phyloP scores from a whole-genome alignment of 768 basidiomycete genomes.

The Gelatoporia subvermispora region DNA sequence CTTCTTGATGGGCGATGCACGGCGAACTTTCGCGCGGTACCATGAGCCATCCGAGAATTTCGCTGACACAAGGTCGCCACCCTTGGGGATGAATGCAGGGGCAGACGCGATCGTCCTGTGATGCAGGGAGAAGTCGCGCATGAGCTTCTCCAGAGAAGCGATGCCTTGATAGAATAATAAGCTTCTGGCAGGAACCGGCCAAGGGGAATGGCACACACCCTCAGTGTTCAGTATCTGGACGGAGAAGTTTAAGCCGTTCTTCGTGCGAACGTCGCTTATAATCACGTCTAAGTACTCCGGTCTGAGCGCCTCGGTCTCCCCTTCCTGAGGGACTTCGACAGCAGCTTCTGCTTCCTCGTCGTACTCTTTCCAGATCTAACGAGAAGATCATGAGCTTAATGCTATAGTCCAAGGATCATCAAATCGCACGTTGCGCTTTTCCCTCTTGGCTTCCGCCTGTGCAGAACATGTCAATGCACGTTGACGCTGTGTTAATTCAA shows the following conservation, averaged over 20 bases:
- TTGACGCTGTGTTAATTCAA: neutral
- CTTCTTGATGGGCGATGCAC: conserved; percentile 82
- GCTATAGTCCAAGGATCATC: neutral
- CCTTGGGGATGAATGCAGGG: conserved; percentile 71
- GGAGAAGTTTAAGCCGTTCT: conserved; percentile 78
- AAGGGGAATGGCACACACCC: conserved; percentile 42
- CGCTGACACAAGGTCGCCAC: conserved; percentile 88
- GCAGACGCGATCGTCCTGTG: conserved; percentile 65
- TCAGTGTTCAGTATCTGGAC: conserved; percentile 91
- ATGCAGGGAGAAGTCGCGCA: conserved; percentile 88
- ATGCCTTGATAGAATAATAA: conserved; percentile 52
- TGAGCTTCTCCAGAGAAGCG: conserved; percentile 86
- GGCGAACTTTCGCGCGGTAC: conserved; percentile 92
- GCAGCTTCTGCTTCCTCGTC: conserved; percentile 67
- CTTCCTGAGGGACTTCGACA: conserved; percentile 42
- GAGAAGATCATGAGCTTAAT: neutral
- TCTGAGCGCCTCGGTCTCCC: conserved; percentile 52
- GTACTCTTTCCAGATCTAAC: conserved; percentile 82
- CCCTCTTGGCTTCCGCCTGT: conserved; percentile 77
- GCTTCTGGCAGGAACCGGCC: neutral
- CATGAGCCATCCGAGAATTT: conserved; percentile 92
- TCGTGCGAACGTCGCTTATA: conserved; percentile 78
- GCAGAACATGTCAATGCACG: neutral
- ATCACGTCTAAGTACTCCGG: conserved; percentile 90
- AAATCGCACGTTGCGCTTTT: conserved; percentile 64